Percentiles rank a stretch among this genome's conserved stretches.
These are phyloP conservation scores for Aaosphaeria arxii DNA, from an alignment of 2,329 filamentous ascomycete species.

Conservation along the genomic window DNA sequence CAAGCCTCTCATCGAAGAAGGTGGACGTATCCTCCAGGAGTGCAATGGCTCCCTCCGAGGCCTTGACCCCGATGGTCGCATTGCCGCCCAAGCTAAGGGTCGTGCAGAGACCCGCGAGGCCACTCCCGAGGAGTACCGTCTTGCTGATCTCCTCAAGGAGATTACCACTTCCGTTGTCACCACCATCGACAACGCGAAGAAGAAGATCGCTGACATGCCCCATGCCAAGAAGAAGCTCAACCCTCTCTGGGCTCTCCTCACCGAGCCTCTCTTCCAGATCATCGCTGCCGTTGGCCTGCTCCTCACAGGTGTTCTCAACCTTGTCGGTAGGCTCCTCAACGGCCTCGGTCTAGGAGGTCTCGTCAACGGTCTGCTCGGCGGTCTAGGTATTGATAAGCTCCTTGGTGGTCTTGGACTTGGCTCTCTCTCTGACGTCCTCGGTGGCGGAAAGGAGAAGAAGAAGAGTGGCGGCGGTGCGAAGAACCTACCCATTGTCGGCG, in stretches of 20 bases:
- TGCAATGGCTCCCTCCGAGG: conserved; percentile 83
- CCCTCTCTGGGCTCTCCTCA: conserved; percentile 79
- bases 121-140: conserved; percentile 76
- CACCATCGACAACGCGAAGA: conserved; percentile 84
- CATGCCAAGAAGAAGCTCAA: conserved; percentile 94
- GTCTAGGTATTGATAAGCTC: conserved; percentile 72
- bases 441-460: conserved; percentile 55
- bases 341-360: conserved; percentile 80
- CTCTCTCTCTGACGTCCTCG: conserved; percentile 48
- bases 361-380: conserved; percentile 74
- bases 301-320: conserved; percentile 75
- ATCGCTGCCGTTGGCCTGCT: conserved; percentile 83
- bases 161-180: conserved; percentile 76
- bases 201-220: conserved; percentile 86
- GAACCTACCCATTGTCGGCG: conserved; percentile 46
- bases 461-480: conserved; percentile 44
- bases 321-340: conserved; percentile 77
- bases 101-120: conserved; percentile 73
- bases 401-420: conserved; percentile 69
- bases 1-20: conserved; percentile 85
- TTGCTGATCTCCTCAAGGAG: conserved; percentile 83
- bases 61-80: conserved; percentile 83
- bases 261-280: conserved; percentile 89
- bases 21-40: conserved; percentile 75
- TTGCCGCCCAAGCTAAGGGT: conserved; percentile 80